A percentile compares a stretch with the other conserved stretches of the same genome.
Conservation (phyloP, 768 basidiomycete species). For the Terana coerulea region DNA sequence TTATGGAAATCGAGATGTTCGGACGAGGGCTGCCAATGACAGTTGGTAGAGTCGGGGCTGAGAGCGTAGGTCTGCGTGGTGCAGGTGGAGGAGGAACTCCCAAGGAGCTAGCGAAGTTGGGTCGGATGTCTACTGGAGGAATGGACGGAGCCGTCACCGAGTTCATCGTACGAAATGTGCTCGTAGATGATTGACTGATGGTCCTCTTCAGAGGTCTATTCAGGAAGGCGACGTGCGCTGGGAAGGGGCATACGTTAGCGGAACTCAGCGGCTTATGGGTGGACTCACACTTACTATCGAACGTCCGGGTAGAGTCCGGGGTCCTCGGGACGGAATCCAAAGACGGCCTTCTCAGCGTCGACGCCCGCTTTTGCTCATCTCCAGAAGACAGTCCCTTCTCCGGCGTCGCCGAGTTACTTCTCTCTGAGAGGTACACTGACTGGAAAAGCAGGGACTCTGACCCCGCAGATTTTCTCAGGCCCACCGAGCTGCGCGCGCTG, state of each 20-base stretch:
- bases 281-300: neutral
- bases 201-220: slow-evolving; percentile 64
- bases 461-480: neutral
- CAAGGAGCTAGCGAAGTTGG: slow-evolving; percentile 38
- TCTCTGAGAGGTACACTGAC: neutral
- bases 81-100: slow-evolving; percentile 8
- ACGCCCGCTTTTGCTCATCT: too few relatives aligned
- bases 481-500: too few relatives aligned
- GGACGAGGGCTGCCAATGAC: slow-evolving; percentile 19
- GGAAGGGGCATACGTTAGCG: slow-evolving; percentile 6
- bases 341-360: neutral
- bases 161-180: slow-evolving; percentile 46
- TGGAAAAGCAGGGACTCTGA: slow-evolving; percentile 1
- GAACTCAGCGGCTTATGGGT: neutral
- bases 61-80: slow-evolving; percentile 21
- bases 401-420: neutral
- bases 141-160: slow-evolving; percentile 44
- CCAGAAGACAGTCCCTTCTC: too few relatives aligned
- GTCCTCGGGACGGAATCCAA: slow-evolving; percentile 5
- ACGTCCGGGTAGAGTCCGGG: neutral
- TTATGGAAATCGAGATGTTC: slow-evolving; percentile 24
- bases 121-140: slow-evolving; percentile 56
- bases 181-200: slow-evolving; percentile 58
- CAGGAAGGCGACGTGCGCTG: slow-evolving; percentile 50
- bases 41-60: slow-evolving; percentile 19